These are phyloP conservation scores for Ceratocystis smalleyi DNA, from an alignment of 2,329 filamentous ascomycete species.

Conservation along the genomic window DNA sequence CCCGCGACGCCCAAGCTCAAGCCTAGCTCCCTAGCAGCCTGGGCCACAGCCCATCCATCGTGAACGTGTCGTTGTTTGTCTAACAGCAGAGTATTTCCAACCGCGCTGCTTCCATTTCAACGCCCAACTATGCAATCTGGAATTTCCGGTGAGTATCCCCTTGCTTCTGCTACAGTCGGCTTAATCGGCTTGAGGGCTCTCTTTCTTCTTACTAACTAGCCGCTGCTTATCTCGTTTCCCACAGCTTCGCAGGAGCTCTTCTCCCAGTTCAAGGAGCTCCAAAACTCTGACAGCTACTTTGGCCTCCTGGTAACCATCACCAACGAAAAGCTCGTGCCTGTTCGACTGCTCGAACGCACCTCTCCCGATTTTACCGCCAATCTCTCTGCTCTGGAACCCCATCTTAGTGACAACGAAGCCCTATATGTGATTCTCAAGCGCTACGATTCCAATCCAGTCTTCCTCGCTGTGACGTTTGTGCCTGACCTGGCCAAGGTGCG, in stretches of 20 bases:
- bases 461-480: constrained; percentile 62
- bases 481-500: constrained; percentile 65
- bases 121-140: constrained; percentile 53
- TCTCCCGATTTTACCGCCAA: constrained; percentile 47
- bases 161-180: background rate
- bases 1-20: constrained; percentile 10
- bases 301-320: constrained; percentile 58
- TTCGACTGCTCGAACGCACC: constrained; percentile 37
- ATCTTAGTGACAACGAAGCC: constrained; percentile 50
- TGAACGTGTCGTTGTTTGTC: background rate
- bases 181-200: background rate
- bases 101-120: background rate
- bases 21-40: constrained; percentile 1
- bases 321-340: constrained; percentile 50
- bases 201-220: background rate
- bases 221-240: background rate
- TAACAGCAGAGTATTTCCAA: background rate
- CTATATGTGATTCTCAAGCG: constrained; percentile 63
- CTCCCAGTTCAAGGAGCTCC: constrained; percentile 54
- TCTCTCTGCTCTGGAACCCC: constrained; percentile 43
- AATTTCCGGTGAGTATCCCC: constrained; percentile 45
- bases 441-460: constrained; percentile 39
- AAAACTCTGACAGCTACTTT: constrained; percentile 45
- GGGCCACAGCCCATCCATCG: background rate
- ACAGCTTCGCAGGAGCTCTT: constrained; percentile 64